Evolutionary conservation across 202 grass and related monocot genomes (phyloP), one percentile per base, ranked within the genome.

Genomic region (Eragrostis tef): DNA sequence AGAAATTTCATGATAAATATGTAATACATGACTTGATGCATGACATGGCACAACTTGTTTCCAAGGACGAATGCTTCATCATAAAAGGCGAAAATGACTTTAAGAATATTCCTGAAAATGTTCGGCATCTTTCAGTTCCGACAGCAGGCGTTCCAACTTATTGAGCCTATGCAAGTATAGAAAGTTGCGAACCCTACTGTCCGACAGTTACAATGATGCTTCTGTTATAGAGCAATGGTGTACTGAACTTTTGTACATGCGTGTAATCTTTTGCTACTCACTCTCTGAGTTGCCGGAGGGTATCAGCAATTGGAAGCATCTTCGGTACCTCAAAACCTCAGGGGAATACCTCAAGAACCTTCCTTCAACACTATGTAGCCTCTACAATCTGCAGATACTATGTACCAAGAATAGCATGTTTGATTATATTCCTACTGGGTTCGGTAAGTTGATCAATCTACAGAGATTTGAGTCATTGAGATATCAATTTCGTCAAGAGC

Each of bases 21-120:
- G 61, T 78, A 16, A 85, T 85, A 0, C 72, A 85, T 62, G 82
- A 78, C 29, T 34, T 85, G 64, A 60, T 85, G 21, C 82, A 85
- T 85, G 82, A 85, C 29, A 73, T 85, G 69, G 59, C 77, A 7
- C 71, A 87, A 9, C 73, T 43, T 3, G 29, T 31, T 31, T 31
- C 29, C 29, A 31, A 31, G 29, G 29, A 31, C 29, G 29, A 31
- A 31, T 0, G 63, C 44, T 84, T 84, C 57, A 60, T 60, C 6
- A 2, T 88, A 20, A 79, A 84, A 50, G 14, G 70, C 2, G 2
- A 0, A 0, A 17, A 36, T 11, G 64, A 67, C 56, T 12, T 26
- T 16, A 0, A 75, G 1, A 75, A 17, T 1, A 14, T 80, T 66
- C 46, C 75, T 17, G 3, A 3, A 0, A 65, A 39, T 42, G 57